These are phyloP conservation scores for Capsicum pubescens DNA, from an alignment of 257 asterid genomes.

Conservation along the genomic window DNA sequence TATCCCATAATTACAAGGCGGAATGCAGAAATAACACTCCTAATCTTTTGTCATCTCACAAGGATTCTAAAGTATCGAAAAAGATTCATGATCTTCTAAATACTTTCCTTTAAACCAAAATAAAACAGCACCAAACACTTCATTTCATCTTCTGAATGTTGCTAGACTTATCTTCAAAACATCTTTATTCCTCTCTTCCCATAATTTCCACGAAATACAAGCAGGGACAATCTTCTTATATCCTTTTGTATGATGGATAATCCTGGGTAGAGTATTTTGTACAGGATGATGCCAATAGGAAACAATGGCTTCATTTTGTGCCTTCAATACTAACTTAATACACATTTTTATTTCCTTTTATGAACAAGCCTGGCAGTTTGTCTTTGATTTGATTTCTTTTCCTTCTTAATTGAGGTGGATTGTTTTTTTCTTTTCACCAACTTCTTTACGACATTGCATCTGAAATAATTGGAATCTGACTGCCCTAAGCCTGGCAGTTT, in stretches of 20 bases:
- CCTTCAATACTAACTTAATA: neutral
- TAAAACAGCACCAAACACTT: neutral
- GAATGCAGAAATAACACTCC: neutral
- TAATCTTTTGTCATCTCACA: neutral
- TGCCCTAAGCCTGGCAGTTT: neutral
- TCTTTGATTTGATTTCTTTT: constrained; percentile 6
- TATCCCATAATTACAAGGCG: constrained; percentile 8
- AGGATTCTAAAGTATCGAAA: neutral
- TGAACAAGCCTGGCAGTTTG: neutral
- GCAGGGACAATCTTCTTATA: neutral
- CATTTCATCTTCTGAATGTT: neutral
- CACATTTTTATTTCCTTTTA: constrained; percentile 7
- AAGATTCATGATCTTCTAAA: neutral
- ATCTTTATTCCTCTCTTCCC: neutral
- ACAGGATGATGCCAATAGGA: neutral
- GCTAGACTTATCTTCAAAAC: neutral
- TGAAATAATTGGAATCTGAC: constrained; percentile 6
- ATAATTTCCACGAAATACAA: constrained; percentile 2
- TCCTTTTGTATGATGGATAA: neutral
- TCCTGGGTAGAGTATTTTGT: neutral
- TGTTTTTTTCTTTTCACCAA: constrained; percentile 1
- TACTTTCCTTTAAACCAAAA: neutral
- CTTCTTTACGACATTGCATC: neutral
- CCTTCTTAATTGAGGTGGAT: neutral
- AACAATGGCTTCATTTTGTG: neutral